Percentiles rank a stretch among this genome's conserved stretches.
Conservation (phyloP, 139 green algal genomes). For the Chlorella sorokiniana region DNA sequence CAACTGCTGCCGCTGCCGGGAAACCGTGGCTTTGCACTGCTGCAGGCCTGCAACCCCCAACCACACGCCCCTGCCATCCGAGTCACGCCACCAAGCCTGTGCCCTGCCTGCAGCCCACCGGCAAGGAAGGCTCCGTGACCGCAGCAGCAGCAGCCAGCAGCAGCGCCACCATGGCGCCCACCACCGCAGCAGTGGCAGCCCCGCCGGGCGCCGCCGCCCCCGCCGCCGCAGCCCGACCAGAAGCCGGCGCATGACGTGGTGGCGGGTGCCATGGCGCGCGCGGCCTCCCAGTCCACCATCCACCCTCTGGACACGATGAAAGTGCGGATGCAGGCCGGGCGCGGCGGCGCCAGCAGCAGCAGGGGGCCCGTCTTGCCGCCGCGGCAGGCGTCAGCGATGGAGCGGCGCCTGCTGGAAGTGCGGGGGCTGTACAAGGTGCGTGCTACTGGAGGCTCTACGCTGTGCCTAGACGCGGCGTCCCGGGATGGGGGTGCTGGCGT, state of each 20-base stretch:
- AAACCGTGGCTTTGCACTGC: conserved; percentile 20
- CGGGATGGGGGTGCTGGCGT: no score
- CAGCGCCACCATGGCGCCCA: background rate
- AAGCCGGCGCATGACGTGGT: conserved; percentile 74
- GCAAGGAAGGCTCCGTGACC: background rate
- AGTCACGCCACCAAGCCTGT: background rate
- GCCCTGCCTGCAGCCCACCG: conserved; percentile 6
- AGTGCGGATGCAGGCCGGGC: conserved; percentile 59
- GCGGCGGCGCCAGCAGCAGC: background rate
- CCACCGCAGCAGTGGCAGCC: background rate
- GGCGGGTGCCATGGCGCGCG: conserved; percentile 82
- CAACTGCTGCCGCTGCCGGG: background rate
- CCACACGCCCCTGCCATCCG: background rate
- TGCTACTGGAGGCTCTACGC: background rate
- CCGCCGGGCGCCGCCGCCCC: conserved; percentile 1
- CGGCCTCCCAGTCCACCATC: conserved; percentile 86
- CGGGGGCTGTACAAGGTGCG: conserved; percentile 48
- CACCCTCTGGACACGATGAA: conserved; percentile 95
- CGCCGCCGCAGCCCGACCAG: conserved; percentile 13
- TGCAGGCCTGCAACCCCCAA: background rate
- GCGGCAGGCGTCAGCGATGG: background rate
- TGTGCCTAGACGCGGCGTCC: no score
- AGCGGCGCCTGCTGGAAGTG: conserved; percentile 31
- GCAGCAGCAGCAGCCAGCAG: conserved; percentile 8
- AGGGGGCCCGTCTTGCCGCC: background rate